Evolutionary conservation across 495 filamentous ascomycete species (phyloP).

Genomic region (Annulohypoxylon maeteangense): DNA sequence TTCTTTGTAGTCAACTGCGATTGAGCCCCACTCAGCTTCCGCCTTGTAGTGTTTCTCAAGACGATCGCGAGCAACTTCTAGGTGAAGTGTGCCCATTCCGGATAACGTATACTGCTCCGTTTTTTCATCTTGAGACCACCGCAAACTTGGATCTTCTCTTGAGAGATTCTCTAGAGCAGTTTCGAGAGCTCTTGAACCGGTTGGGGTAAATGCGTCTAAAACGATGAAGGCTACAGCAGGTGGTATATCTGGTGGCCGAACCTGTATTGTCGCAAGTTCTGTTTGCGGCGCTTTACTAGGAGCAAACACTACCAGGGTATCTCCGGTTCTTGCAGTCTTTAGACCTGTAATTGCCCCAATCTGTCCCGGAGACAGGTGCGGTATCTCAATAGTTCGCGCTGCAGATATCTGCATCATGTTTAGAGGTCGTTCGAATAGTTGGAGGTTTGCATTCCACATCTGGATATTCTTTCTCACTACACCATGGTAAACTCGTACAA

Average conservation of each 20-base stretch:
- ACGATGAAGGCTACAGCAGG: constrained; percentile 96
- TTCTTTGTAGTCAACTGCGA: constrained; percentile 96
- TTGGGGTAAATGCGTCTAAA: constrained; percentile 83
- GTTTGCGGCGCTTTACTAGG: constrained; percentile 64
- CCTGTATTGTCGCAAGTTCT: constrained; percentile 76
- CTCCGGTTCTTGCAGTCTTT: constrained; percentile 89
- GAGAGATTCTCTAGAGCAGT: constrained; percentile 80
- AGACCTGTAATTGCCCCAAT: constrained; percentile 96
- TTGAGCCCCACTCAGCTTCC: constrained; percentile 90
- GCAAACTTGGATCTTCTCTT: constrained; percentile 93
- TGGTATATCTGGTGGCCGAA: constrained; percentile 88
- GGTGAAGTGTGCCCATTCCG: constrained; percentile 98
- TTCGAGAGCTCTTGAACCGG: constrained; percentile 79
- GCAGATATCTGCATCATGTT: constrained; percentile 92
- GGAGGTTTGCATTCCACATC: constrained; percentile 89
- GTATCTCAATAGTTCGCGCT: constrained; percentile 84
- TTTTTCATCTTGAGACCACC: constrained; percentile 85
- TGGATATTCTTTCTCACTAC: constrained; percentile 74
- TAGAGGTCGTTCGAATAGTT: constrained; percentile 81
- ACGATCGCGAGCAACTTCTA: constrained; percentile 91
- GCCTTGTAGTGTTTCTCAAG: constrained; percentile 88
- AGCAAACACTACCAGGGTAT: constrained; percentile 83
- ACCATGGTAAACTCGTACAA: constrained; percentile 91
- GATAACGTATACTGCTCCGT: constrained; percentile 91
- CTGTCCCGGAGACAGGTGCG: constrained; percentile 81